Base-by-base conservation (phyloP, 108 stramenopile genomes). In the Fistulifera pelliculosa region DNA sequence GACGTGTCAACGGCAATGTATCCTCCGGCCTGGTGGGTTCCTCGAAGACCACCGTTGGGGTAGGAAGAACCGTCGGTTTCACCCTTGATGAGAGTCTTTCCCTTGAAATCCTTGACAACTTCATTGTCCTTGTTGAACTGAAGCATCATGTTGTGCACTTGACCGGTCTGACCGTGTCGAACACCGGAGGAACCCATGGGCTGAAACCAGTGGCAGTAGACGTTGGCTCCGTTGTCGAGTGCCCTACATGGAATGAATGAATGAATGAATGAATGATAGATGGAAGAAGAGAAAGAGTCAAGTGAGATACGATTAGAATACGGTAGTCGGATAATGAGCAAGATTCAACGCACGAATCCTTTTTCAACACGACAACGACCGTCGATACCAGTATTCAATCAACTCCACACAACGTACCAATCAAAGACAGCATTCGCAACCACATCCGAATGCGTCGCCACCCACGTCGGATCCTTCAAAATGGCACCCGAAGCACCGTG, bases 171-270 rank as follows among this genome's bases (percentile, higher is more conserved):
- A 48, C 94, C 94, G 73, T 94, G 92, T 57, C 94, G 85, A 22
- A 96, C 87, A 23, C 91, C 90, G 17, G 68, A 74, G 55, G 92
- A 60, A 18, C 85, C 94, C 88, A 94, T 83, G 42, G 94, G 94
- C 60, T 96, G 94, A 71, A 96, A 96, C 92, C 88, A 93, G 66
- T 96, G 94, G 75, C 90, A 92, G 81, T 87, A 96, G 41, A 85
- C 82, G 69, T 93, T 89, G 58, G 92, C 94, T 35, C 87, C 92
- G 52, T 91, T 81, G 53, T 96, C 94, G 43, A 83, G 67, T 44
- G 91, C 91, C 89, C 89, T 89, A 65, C 55, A 27, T 26, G 22
- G 27, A 47, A 42, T 8, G 31, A 35, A 8, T 35, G 27, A 47
- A 42, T 8, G 31, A 35, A 8, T 35, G 8, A 35, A 35, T 35